phyloP scores from a whole-genome alignment of 495 filamentous ascomycete species.

The Hypoxylon fuscum region DNA sequence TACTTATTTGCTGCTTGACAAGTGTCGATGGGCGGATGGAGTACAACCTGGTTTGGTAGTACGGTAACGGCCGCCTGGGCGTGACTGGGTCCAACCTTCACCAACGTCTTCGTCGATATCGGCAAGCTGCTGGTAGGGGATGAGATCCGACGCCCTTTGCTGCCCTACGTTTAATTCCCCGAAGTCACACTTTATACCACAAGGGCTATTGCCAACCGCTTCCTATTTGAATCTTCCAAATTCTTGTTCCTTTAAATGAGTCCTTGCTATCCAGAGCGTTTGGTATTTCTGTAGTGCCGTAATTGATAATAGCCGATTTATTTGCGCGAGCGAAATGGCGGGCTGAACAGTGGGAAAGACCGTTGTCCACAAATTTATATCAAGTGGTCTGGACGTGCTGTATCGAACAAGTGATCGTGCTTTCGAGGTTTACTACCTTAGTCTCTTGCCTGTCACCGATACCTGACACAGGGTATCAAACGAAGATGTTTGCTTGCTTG shows the following conservation, averaged over 20 bases:
- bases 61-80: not conserved
- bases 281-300: not conserved
- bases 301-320: slow-evolving; percentile 7
- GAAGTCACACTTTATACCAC: slow-evolving; percentile 11
- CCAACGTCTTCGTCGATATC: slow-evolving; percentile 4
- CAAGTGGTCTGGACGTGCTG: not conserved
- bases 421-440: slow-evolving; percentile 7
- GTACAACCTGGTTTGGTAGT: slow-evolving; percentile 12
- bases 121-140: slow-evolving; percentile 8
- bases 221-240: slow-evolving; percentile 9
- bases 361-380: slow-evolving; percentile 8
- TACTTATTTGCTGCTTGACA: slow-evolving; percentile 8
- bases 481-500: slow-evolving; percentile 25
- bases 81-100: slow-evolving; percentile 11
- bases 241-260: not conserved
- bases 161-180: slow-evolving; percentile 4
- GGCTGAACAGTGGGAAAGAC: not conserved
- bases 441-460: slow-evolving; percentile 19
- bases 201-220: slow-evolving; percentile 17
- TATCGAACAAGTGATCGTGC: not conserved
- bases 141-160: slow-evolving; percentile 1
- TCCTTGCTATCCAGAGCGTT: slow-evolving; percentile 22
- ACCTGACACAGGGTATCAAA: slow-evolving; percentile 20
- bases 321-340: slow-evolving; percentile 9
- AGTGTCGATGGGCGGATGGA: slow-evolving; percentile 6